Percentiles rank a stretch among this genome's conserved stretches.
phyloP scores from a whole-genome alignment of 2,329 filamentous ascomycete species.

The Microcera coccophila region DNA sequence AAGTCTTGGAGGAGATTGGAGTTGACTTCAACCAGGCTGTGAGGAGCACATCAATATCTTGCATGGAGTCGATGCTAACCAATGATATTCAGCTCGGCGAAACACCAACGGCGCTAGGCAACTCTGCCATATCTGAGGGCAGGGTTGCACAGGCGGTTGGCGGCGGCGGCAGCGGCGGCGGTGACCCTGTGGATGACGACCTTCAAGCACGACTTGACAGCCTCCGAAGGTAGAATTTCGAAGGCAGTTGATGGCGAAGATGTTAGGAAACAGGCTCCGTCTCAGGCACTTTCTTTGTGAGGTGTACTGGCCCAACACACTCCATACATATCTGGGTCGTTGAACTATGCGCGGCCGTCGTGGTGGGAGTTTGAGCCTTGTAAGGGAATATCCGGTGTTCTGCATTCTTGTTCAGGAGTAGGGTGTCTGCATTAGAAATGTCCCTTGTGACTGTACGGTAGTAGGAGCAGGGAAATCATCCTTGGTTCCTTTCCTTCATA shows the following conservation, averaged over 20 bases:
- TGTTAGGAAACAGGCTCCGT: no score
- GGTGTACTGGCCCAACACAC: no score
- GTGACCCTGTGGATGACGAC: slow-evolving; percentile 76
- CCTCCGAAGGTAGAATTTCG: slow-evolving; percentile 58
- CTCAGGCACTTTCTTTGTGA: no score
- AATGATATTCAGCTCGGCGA: slow-evolving; percentile 69
- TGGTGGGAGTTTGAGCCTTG: not conserved
- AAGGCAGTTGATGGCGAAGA: no score
- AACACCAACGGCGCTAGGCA: slow-evolving; percentile 80
- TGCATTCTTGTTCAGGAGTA: not conserved
- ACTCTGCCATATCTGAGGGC: slow-evolving; percentile 65
- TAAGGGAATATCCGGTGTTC: not conserved
- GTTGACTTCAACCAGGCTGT: slow-evolving; percentile 88
- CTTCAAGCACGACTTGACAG: slow-evolving; percentile 91
- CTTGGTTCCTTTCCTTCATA: no score
- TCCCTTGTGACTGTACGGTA: no score
- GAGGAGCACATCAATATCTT: slow-evolving; percentile 35
- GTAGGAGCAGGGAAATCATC: no score
- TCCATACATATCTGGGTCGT: no score
- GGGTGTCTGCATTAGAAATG: no score
- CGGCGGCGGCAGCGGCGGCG: slow-evolving; percentile 51
- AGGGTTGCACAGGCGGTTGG: slow-evolving; percentile 85
- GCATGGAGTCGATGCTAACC: slow-evolving; percentile 10
- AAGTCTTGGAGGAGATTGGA: slow-evolving; percentile 94
- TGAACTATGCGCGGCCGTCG: no score